These are phyloP conservation scores for Staphylotrichum longicolle DNA, from an alignment of 495 filamentous ascomycete species.

Conservation along the genomic window DNA sequence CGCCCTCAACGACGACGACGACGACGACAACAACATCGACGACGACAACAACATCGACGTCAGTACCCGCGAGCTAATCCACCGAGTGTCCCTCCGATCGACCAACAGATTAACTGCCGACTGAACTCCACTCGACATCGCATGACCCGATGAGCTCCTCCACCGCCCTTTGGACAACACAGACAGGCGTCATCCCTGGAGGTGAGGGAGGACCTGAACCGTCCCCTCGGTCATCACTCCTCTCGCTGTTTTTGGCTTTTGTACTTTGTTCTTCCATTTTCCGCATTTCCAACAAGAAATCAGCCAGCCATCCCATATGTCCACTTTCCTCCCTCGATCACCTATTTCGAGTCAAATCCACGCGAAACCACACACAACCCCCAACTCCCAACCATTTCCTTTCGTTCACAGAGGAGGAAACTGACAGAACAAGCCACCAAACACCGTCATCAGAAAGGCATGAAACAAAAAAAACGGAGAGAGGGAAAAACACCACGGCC, in stretches of 20 bases:
- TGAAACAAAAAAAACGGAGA: background rate
- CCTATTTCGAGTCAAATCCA: no score
- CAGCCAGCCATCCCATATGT: no score
- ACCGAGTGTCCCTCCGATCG: background rate
- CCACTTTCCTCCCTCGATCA: no score
- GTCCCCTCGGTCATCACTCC: background rate
- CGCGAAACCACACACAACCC: no score
- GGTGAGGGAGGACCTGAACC: background rate
- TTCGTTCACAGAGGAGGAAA: no score
- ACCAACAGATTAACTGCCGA: background rate
- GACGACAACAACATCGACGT: background rate
- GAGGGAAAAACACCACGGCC: background rate
- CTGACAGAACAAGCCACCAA: background rate
- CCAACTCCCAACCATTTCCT: no score
- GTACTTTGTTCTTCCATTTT: no score
- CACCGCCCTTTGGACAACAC: background rate
- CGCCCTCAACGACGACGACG: no score
- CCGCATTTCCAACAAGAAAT: no score
- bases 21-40: background rate
- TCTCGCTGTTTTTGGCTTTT: background rate
- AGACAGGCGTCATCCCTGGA: background rate
- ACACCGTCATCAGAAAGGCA: background rate
- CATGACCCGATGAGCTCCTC: background rate
- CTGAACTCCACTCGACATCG: background rate
- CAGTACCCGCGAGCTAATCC: background rate